Conservation (phyloP, 1,139 yeast species). For the Nadsonia commutata region DNA sequence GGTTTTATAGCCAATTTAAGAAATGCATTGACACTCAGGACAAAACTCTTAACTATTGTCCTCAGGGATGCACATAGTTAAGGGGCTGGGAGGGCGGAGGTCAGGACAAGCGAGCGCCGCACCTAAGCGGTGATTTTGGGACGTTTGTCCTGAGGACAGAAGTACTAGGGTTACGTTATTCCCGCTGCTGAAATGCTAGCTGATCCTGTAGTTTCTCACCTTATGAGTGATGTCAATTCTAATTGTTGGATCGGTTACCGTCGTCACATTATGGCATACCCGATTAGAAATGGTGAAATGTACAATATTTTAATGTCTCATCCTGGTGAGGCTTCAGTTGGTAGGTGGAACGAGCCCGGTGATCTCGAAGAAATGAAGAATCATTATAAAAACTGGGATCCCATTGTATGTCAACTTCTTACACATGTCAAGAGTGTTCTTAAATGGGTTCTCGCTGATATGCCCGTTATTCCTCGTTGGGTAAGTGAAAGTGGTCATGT, state of each 20-base stretch:
- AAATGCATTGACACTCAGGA: too few relatives aligned
- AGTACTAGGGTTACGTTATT: slow-evolving; percentile 19
- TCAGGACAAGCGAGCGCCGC: too few relatives aligned
- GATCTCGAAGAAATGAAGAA: slow-evolving; percentile 7
- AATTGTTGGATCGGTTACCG: slow-evolving; percentile 24
- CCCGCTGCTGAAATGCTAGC: slow-evolving; percentile 15
- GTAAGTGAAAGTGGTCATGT: slow-evolving; percentile 7
- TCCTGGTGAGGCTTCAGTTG: slow-evolving; percentile 10
- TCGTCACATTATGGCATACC: slow-evolving; percentile 11
- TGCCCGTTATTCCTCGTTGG: slow-evolving; percentile 10
- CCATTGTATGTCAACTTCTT: slow-evolving; percentile 7
- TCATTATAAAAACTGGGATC: slow-evolving; percentile 6
- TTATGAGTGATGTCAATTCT: slow-evolving; percentile 19
- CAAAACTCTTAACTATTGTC: too few relatives aligned
- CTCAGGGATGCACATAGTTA: too few relatives aligned
- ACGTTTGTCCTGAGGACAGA: too few relatives aligned
- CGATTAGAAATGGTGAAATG: slow-evolving; percentile 11
- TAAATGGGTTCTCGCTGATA: slow-evolving; percentile 9
- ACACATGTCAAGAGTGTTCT: slow-evolving; percentile 7
- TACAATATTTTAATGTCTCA: slow-evolving; percentile 11
- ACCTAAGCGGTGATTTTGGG: too few relatives aligned
- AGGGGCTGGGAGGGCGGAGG: too few relatives aligned
- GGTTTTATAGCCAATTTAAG: too few relatives aligned
- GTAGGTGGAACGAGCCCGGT: slow-evolving; percentile 10
- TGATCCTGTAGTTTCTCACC: slow-evolving; percentile 18